phyloP scores from a whole-genome alignment of 371 early-diverging fungal genomes.

The Mortierella sp. region DNA sequence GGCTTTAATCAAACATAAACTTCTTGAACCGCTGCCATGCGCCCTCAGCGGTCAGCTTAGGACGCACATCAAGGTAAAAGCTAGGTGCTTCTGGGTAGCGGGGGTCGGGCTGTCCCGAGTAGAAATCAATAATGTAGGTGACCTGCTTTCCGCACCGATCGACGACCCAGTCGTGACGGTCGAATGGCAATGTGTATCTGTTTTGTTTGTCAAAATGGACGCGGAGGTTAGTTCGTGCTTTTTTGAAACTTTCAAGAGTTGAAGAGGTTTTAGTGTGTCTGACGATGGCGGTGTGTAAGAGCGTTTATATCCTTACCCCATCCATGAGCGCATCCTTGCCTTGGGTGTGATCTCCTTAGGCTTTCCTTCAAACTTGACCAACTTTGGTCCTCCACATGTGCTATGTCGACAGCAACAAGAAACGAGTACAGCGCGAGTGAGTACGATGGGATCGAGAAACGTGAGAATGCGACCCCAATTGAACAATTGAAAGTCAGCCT shows the following conservation, averaged over 20 bases:
- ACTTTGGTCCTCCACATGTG: conserved; percentile 76
- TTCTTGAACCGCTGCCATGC: conserved; percentile 52
- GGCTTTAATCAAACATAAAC: conserved; percentile 41
- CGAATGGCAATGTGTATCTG: conserved; percentile 87
- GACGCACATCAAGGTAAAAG: conserved; percentile 93
- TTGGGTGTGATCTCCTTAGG: conserved; percentile 90
- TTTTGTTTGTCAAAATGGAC: not conserved
- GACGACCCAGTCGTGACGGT: conserved; percentile 98
- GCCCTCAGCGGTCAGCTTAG: conserved; percentile 59
- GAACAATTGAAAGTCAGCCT: not conserved
- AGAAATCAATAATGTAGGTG: conserved; percentile 97
- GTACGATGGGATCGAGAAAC: not conserved
- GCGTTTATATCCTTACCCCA: conserved; percentile 68
- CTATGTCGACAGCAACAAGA: conserved; percentile 42
- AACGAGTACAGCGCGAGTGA: not conserved
- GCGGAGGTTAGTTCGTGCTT: not conserved
- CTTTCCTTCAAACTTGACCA: conserved; percentile 90
- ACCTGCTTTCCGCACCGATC: conserved; percentile 95
- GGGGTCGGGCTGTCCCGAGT: conserved; percentile 79
- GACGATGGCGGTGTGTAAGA: not conserved
- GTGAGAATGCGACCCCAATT: too few relatives aligned
- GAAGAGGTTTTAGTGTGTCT: not conserved
- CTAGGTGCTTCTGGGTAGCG: conserved; percentile 70
- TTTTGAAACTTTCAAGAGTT: not conserved
- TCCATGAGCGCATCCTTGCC: conserved; percentile 79